A percentile compares a stretch with the other conserved stretches of the same genome.
phyloP scores from a whole-genome alignment of 2,329 filamentous ascomycete genomes.

The Aureobasidium sp. region DNA sequence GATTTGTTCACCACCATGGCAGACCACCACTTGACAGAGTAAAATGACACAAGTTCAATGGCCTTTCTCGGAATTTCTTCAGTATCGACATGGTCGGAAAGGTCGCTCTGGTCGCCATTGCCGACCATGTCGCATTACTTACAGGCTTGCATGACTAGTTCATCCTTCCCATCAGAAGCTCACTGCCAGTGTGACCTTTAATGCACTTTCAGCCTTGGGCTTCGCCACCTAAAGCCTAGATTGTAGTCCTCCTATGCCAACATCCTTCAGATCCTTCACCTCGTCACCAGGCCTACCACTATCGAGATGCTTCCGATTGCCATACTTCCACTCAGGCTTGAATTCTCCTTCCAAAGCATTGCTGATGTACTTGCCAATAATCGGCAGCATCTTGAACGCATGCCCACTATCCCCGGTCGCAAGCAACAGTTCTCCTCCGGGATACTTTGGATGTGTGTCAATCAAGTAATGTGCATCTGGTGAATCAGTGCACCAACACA shows the following conservation, averaged over 20 bases:
- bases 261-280: conserved; percentile 20
- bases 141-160: too few relatives aligned
- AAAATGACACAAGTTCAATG: too few relatives aligned
- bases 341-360: conserved; percentile 41
- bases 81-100: too few relatives aligned
- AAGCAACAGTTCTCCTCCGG: conserved; percentile 35
- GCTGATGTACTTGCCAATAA: conserved; percentile 44
- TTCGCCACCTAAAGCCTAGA: neutral
- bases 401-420: conserved; percentile 48
- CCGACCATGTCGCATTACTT: too few relatives aligned
- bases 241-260: conserved; percentile 14
- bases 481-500: conserved; percentile 54
- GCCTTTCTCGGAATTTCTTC: too few relatives aligned
- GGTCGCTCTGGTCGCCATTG: too few relatives aligned
- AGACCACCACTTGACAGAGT: too few relatives aligned
- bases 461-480: conserved; percentile 49
- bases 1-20: too few relatives aligned
- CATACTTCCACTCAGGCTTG: conserved; percentile 13
- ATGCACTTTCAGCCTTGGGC: too few relatives aligned
- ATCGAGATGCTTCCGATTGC: neutral
- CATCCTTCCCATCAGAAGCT: too few relatives aligned
- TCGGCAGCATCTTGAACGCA: conserved; percentile 48
- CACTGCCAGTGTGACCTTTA: too few relatives aligned
- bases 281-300: conserved; percentile 17
- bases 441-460: conserved; percentile 40